A percentile compares a stretch with the other conserved stretches of the same genome.
phyloP scores from a whole-genome alignment of 768 basidiomycete genomes.

The Lanmaoa rubissima region DNA sequence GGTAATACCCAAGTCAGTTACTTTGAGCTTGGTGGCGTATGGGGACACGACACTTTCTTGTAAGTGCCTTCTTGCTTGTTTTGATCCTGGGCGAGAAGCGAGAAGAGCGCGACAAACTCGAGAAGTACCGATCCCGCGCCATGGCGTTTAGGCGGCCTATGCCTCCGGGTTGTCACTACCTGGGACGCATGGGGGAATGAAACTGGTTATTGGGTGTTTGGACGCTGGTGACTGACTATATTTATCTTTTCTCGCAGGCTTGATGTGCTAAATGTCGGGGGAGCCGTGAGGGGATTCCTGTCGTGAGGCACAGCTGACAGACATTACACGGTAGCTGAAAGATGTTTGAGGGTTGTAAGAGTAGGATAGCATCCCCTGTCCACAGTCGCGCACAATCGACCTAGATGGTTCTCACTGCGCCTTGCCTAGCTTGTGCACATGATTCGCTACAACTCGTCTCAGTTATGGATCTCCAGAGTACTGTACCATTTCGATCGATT shows the following conservation, averaged over 20 bases:
- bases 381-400: neutral
- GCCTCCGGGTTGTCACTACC: neutral
- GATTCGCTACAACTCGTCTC: neutral
- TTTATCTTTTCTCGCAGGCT: constrained; percentile 43
- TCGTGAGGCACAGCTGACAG: constrained; percentile 36
- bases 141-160: neutral
- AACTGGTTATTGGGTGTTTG: neutral
- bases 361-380: neutral
- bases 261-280: constrained; percentile 86
- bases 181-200: neutral
- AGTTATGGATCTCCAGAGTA: neutral
- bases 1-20: constrained; percentile 91
- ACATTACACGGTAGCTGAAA: neutral
- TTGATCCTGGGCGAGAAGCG: neutral
- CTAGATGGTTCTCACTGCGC: neutral
- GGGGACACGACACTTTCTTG: constrained; percentile 99
- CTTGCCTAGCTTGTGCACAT: neutral
- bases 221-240: constrained; percentile 9
- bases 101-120: neutral
- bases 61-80: constrained; percentile 39
- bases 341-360: neutral
- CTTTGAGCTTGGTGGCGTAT: constrained; percentile 98
- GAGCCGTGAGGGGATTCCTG: constrained; percentile 88
- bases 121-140: neutral
- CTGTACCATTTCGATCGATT: too few relatives aligned